Base-by-base conservation (phyloP, 139 green algal species). In the Volvox africanus region DNA sequence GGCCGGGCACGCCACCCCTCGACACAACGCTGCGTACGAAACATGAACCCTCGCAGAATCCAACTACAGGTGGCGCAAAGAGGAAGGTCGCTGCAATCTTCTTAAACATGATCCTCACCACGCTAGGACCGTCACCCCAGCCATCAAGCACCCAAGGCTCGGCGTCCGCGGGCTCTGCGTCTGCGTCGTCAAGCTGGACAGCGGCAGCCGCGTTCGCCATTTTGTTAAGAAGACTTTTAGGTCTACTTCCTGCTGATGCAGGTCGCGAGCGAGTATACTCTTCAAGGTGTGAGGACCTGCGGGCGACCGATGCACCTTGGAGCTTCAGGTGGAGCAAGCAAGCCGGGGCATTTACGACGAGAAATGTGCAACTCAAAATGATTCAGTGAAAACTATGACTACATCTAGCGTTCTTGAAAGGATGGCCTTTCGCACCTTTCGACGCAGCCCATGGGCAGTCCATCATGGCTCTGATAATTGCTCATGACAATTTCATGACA, bases 61-160 rank as follows among this genome's bases (percentile, higher is more conserved):
- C 65, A 73, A 73, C 65, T 12, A 24, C 65, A 16, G 5, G 65
- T 73, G 21, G 9, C 65, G 11, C 44, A 55, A 5, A 5, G 5
- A 55, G 44, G 44, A 55, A 55, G 44, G 44, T 55, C 44, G 5
- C 44, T 55, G 44, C 44, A 9, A 5, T 55, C 44, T 55, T 55
- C 44, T 55, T 55, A 55, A 55, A 5, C 44, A 55, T 73, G 5
- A 22, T 67, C 19, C 82, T 87, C 65, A 91, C 87, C 87, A 91
- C 87, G 76, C 87, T 91, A 6, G 87, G 87, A 1, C 76, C 87
- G 33, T 92, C 89, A 24, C 83, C 83, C 89, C 89, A 92, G 75
- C 89, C 89, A 16, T 92, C 89, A 21, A 92, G 62, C 28, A 89
- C 75, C 89, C 89, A 92, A 0, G 89, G 82, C 75, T 92, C 89